Evolutionary conservation across 169 alveolate species (phyloP).

Genomic region (Babesia sp.): DNA sequence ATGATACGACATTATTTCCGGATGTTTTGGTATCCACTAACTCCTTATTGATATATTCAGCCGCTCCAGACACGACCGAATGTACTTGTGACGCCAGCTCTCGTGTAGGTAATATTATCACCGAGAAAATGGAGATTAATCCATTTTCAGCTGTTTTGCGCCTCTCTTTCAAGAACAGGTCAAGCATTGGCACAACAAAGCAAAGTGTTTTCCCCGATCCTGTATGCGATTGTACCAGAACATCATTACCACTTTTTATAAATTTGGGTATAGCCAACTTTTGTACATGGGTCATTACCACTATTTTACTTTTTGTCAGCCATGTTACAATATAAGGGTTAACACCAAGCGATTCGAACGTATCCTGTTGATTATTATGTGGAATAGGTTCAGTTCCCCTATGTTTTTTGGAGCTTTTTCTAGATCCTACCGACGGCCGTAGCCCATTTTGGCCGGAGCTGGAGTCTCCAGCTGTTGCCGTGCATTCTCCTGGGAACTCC

Average conservation of each 20-base stretch:
- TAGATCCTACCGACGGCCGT: neutral
- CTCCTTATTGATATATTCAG: neutral
- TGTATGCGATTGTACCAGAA: slow-evolving; percentile 61
- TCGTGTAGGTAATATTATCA: slow-evolving; percentile 96
- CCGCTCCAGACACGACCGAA: slow-evolving; percentile 21
- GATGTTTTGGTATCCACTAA: neutral
- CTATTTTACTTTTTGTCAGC: slow-evolving; percentile 26
- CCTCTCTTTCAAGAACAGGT: slow-evolving; percentile 13
- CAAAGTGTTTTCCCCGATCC: slow-evolving; percentile 98
- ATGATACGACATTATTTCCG: neutral
- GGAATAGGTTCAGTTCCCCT: too few relatives aligned
- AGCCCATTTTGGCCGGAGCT: neutral
- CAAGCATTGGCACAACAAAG: slow-evolving; percentile 87
- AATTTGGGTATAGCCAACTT: slow-evolving; percentile 34
- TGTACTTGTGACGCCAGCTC: slow-evolving; percentile 92
- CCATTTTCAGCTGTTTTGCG: neutral
- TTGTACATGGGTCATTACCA: slow-evolving; percentile 59
- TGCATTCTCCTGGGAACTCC: neutral
- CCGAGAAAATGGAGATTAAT: slow-evolving; percentile 68
- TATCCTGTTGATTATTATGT: too few relatives aligned
- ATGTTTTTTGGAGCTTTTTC: neutral
- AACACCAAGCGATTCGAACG: slow-evolving; percentile 28
- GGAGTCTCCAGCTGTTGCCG: neutral
- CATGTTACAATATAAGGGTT: slow-evolving; percentile 24
- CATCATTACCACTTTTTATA: slow-evolving; percentile 46